Percentiles rank a stretch among this genome's conserved stretches.
Conservation (phyloP, 139 green algal species). For the Chlamydomonas sp. region DNA sequence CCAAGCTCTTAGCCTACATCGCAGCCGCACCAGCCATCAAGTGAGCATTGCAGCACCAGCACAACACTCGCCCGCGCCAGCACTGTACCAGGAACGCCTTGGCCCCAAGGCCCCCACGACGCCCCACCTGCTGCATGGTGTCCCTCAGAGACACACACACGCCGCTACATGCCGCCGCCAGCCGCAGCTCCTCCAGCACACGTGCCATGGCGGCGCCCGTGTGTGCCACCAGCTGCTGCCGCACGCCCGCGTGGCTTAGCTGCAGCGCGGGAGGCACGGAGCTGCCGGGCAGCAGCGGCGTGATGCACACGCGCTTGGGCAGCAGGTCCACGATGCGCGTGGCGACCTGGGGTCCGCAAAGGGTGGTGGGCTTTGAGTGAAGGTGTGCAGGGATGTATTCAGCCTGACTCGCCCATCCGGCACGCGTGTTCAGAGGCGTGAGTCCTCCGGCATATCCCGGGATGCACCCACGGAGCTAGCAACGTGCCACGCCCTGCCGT, state of each 20-base stretch:
- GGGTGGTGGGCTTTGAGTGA: not conserved
- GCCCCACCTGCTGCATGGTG: conserved; percentile 22
- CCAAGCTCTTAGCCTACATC: not conserved
- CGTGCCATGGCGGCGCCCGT: conserved; percentile 14
- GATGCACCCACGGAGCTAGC: no score
- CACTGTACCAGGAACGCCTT: not conserved
- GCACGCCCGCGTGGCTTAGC: conserved; percentile 13
- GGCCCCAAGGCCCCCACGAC: no score
- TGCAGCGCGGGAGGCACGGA: conserved; percentile 35
- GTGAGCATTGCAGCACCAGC: not conserved
- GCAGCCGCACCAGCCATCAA: not conserved
- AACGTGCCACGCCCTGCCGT: no score
- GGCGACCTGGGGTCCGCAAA: conserved; percentile 1
- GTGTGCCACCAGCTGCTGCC: conserved; percentile 19
- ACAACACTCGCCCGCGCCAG: not conserved
- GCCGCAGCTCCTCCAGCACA: conserved; percentile 36
- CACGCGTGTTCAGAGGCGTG: no score
- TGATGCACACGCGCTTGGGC: conserved; percentile 29
- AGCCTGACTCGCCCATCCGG: no score
- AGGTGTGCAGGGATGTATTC: no score
- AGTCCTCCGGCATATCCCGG: no score
- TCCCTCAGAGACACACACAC: conserved; percentile 12
- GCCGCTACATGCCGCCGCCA: conserved; percentile 32
- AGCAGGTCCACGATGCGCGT: conserved; percentile 27
- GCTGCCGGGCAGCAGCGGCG: conserved; percentile 30